Evolutionary conservation across 768 basidiomycete genomes (phyloP), one percentile per base, ranked within the genome.

Genomic region (Pleurotus sapidus): DNA sequence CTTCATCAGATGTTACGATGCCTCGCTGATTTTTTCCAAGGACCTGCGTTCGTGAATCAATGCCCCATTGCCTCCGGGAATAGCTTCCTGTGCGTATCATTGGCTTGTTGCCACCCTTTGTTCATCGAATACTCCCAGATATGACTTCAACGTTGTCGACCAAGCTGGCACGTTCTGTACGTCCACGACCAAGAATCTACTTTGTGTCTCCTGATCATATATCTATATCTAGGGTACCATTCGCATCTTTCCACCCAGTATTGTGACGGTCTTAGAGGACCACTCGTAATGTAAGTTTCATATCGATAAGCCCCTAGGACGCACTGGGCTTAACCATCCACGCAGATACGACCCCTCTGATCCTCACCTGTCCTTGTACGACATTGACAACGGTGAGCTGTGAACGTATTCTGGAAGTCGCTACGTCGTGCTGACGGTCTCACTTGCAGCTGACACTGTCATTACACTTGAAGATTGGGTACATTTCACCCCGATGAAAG

Each of bases 11-110:
- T 20, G 8, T 12, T 17, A 15, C 27, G 20, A 6, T 23, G 14
- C n/a, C 43, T 18, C 24, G 25, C 15, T 27, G 50, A 23, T 5
- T 43, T 5, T 46, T 7, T 50, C 5, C 4, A 27, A 57, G 48
- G 46, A 18, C 47, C 47, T 12, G 46, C 39, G 15, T 57, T 57
- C 37, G 69, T 81, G 2, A 79, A 72, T n/a, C 80, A 82, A 59
- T 82, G 81, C 60, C 80, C 81, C 1, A 80, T 82, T 39, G 61
- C 70, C 0, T 67, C 77, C 1, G 66, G 67, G 1, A 49, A 78
- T 38, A 74, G 73, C 1, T 83, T 82, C 66, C 57, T 70, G n/a
- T 54, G 24, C 42, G 39, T 20, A 4, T 5, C 5, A 5, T 14
- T 25, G 15, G 12, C n/a, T 20, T 11, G n/a, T 42, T 3, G 17